phyloP scores from a whole-genome alignment of 2,329 filamentous ascomycete genomes.

The Rhinocladiella mackenziei region DNA sequence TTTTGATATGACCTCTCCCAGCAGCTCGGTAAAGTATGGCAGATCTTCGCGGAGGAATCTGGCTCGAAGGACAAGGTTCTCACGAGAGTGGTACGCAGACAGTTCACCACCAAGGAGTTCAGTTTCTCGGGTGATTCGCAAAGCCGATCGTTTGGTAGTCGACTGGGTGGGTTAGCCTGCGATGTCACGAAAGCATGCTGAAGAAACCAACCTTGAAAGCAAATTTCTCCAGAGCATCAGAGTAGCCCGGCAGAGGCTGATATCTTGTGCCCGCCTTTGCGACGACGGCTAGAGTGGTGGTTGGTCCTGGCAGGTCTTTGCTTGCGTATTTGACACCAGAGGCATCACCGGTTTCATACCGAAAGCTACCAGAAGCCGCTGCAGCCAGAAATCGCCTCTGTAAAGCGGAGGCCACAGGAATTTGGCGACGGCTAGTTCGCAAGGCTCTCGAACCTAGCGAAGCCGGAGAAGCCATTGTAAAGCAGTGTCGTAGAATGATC shows the following conservation, averaged over 20 bases:
- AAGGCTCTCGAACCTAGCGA: conserved; percentile 61
- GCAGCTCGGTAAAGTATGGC: conserved; percentile 93
- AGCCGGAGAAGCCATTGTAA: conserved; percentile 65
- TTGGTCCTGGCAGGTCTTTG: conserved; percentile 82
- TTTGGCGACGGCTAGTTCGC: conserved; percentile 57
- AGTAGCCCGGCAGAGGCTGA: conserved; percentile 82
- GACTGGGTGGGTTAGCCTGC: conserved; percentile 54
- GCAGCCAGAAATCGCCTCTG: conserved; percentile 61
- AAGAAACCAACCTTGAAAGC: conserved; percentile 77
- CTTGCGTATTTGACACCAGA: conserved; percentile 88
- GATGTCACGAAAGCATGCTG: conserved; percentile 5
- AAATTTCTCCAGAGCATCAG: conserved; percentile 87
- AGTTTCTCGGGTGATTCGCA: conserved; percentile 90
- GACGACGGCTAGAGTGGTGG: conserved; percentile 85
- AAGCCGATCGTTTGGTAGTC: conserved; percentile 78
- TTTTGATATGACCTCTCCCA: conserved; percentile 83
- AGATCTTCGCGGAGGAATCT: conserved; percentile 95
- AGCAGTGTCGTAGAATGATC: conserved; percentile 42
- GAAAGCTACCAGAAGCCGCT: conserved; percentile 69
- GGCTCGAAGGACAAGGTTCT: conserved; percentile 86
- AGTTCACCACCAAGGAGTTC: conserved; percentile 93
- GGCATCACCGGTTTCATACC: conserved; percentile 82
- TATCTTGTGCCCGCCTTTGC: conserved; percentile 93
- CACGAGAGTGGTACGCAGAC: conserved; percentile 80
- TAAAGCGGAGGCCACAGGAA: conserved; percentile 54